Evolutionary conservation across 805 yeast genomes (phyloP).

Genomic region (Komagataella populi): DNA sequence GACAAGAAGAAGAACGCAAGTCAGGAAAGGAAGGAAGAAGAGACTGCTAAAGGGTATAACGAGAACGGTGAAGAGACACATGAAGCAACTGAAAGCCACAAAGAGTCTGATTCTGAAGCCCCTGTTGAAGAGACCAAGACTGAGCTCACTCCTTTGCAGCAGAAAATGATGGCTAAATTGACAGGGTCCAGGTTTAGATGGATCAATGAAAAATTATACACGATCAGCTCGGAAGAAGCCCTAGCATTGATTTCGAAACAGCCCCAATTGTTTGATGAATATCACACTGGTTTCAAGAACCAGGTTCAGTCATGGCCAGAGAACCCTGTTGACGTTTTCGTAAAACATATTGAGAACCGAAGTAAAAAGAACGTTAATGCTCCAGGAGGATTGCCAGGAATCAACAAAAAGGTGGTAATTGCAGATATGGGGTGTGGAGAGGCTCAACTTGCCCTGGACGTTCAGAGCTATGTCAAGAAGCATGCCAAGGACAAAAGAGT

Average conservation of each 20-base stretch:
- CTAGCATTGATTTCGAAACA: constrained; percentile 58
- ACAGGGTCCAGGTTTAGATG: constrained; percentile 94
- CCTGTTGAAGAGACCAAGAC: constrained; percentile 1
- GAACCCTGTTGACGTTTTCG: constrained; percentile 91
- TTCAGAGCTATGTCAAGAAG: constrained; percentile 25
- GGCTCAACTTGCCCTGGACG: constrained; percentile 70
- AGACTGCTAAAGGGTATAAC: constrained; percentile 4
- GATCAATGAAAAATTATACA: constrained; percentile 96
- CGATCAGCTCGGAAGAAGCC: constrained; percentile 70
- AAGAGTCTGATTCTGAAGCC: constrained; percentile 2
- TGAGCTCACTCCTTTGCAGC: constrained; percentile 73
- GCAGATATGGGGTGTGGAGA: constrained; percentile 99
- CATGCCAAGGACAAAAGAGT: constrained; percentile 17
- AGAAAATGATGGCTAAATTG: constrained; percentile 88
- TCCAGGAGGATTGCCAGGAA: constrained; percentile 91
- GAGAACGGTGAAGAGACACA: constrained; percentile 5
- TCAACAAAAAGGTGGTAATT: constrained; percentile 48
- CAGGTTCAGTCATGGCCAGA: constrained; percentile 98
- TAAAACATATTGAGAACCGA: constrained; percentile 49
- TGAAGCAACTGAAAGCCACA: constrained; percentile 2
- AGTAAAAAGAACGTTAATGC: constrained; percentile 62
- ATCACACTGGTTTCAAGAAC: constrained; percentile 88
- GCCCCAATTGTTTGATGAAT: constrained; percentile 85
- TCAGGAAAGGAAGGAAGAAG: constrained; percentile 7
- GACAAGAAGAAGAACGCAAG: constrained; percentile 6